phyloP scores from a whole-genome alignment of 495 filamentous ascomycete species.

The Chaetomium cochliodes region DNA sequence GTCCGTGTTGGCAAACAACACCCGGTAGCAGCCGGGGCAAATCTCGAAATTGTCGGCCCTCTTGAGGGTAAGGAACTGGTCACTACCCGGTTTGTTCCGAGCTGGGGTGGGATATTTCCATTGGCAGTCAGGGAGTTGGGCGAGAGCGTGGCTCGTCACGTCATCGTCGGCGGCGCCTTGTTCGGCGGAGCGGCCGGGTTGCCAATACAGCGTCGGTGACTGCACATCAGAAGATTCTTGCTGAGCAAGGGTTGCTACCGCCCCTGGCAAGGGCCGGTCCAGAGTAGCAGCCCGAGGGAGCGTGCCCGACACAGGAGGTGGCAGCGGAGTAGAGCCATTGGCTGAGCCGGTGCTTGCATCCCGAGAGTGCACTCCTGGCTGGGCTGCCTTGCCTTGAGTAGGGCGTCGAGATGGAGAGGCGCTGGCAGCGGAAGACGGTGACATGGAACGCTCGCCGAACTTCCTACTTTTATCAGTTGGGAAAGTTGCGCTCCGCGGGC shows the following conservation, averaged over 20 bases:
- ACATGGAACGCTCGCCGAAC: constrained; percentile 32
- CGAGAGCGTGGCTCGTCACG: constrained; percentile 32
- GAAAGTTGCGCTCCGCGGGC: constrained; percentile 40
- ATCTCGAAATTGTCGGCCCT: constrained; percentile 47
- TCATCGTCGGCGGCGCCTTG: constrained; percentile 29
- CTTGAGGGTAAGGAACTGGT: constrained; percentile 44
- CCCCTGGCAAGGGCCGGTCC: constrained; percentile 27
- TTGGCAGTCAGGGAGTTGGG: constrained; percentile 41
- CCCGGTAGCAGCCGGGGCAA: constrained; percentile 45
- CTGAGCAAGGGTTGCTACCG: constrained; percentile 22
- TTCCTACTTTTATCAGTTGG: constrained; percentile 35
- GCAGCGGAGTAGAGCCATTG: constrained; percentile 15
- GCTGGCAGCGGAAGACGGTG: constrained; percentile 33
- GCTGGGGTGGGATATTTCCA: constrained; percentile 32
- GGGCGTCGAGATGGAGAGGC: constrained; percentile 26
- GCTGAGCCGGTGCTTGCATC: constrained; percentile 29
- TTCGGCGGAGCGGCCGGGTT: constrained; percentile 33
- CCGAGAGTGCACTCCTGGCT: constrained; percentile 26
- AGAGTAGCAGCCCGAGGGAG: constrained; percentile 19
- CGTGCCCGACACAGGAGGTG: constrained; percentile 16
- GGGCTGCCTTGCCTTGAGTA: constrained; percentile 22
- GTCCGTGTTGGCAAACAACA: constrained; percentile 40
- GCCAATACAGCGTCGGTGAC: constrained; percentile 32
- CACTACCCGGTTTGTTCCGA: constrained; percentile 25
- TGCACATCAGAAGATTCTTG: constrained; percentile 27